phyloP scores from a whole-genome alignment of 2,329 filamentous ascomycete species.

The Graphiopsis chlorocephala region DNA sequence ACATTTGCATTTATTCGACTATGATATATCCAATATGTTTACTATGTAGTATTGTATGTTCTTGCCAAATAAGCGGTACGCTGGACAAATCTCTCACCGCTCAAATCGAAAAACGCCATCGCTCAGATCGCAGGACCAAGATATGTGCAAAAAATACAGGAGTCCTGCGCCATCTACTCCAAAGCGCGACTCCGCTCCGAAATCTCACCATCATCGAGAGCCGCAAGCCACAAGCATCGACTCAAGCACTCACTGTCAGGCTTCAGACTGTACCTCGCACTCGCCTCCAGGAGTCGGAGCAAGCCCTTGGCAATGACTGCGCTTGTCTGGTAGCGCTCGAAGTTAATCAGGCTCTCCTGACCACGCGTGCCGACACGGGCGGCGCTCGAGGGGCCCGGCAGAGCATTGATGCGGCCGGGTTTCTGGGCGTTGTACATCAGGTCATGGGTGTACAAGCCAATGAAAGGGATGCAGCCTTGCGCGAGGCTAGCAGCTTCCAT shows the following conservation, averaged over 20 bases:
- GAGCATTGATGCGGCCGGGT: conserved; percentile 65
- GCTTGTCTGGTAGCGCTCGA: conserved; percentile 74
- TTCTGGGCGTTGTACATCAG: conserved; percentile 78
- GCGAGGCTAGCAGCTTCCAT: conserved; percentile 66
- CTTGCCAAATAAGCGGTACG: neutral
- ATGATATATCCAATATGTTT: neutral
- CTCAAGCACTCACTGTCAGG: conserved; percentile 75
- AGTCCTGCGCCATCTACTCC: conserved; percentile 18
- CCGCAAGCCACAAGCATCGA: conserved; percentile 81
- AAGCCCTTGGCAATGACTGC: conserved; percentile 77
- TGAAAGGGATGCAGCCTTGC: conserved; percentile 76
- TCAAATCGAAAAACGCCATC: neutral
- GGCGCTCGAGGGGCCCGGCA: conserved; percentile 4
- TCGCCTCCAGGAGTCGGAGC: conserved; percentile 74
- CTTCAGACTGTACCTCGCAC: conserved; percentile 69
- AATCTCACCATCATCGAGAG: conserved; percentile 73
- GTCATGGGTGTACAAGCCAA: conserved; percentile 78
- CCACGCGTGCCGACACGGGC: neutral
- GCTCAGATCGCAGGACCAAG: neutral
- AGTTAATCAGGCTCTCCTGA: conserved; percentile 72
- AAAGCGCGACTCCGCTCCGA: conserved; percentile 29
- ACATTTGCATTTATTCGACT: neutral
- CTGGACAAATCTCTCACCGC: neutral
- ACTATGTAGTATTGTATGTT: neutral
- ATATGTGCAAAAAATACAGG: neutral